Conservation (phyloP, 768 basidiomycete species). For the Russula sp. region DNA sequence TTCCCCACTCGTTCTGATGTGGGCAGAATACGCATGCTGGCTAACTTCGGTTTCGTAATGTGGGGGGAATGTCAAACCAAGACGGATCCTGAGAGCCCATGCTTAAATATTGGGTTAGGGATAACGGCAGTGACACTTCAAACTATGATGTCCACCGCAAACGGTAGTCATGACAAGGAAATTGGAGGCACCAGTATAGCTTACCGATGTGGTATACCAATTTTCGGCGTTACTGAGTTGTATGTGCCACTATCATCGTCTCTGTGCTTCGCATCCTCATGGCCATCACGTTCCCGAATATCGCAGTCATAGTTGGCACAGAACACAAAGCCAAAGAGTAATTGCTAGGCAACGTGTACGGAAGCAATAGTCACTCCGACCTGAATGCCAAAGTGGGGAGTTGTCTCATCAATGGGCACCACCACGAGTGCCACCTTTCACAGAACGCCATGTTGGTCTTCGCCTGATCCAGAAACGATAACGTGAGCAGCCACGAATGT, state of each 20-base stretch:
- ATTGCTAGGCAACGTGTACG: too few species aligned
- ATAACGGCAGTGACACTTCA: background rate
- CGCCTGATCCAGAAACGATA: background rate
- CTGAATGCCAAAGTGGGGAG: too few species aligned
- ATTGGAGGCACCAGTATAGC: background rate
- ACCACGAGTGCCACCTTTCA: too few species aligned
- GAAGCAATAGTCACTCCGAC: too few species aligned
- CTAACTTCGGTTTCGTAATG: background rate
- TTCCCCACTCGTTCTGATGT: background rate
- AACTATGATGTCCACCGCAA: background rate
- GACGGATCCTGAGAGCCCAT: background rate
- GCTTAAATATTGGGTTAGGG: background rate
- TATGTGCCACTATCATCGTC: background rate
- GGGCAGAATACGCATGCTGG: background rate
- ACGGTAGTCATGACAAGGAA: background rate
- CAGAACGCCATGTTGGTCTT: background rate
- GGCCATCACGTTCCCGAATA: background rate
- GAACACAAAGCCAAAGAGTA: background rate
- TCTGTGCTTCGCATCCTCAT: background rate
- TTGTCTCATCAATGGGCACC: too few species aligned
- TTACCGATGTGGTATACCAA: background rate
- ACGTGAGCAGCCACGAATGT: background rate
- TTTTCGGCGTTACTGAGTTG: background rate
- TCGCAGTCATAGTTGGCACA: background rate
- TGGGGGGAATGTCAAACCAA: background rate